Evolutionary conservation across 306 rosid genomes (phyloP), one percentile per base, ranked within the genome.

Genomic region (Albizia julibrissin): DNA sequence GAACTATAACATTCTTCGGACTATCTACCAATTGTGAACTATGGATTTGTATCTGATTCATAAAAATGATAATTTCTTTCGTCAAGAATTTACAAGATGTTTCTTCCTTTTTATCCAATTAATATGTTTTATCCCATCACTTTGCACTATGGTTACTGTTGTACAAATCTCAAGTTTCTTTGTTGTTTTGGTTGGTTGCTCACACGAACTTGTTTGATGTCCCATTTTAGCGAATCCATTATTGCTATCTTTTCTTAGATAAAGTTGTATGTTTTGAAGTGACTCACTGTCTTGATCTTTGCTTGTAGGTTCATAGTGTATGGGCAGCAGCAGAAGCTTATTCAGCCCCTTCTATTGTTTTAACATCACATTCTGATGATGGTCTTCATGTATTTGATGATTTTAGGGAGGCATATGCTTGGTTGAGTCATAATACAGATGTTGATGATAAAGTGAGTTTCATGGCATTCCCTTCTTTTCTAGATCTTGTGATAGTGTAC

Each of bases 301-400:
- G 84, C 86, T 74, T 83, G 78, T 86, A 95, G 99, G 92, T 95
- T 83, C 99, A 95, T 81, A 88, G 96, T 24, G 99, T 95, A 65
- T 95, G 99, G 99, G 99, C 99, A 24, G 99, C 99, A 71, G 99
- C 99, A 72, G 99, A 95, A 86, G 99, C 99, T 82, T 95, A 95
- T 89, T 95, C 99, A 42, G 99, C 99, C 52, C 99, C 99, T 50
- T 95, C 99, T 83, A 95, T 93, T 79, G 99, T 95, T 86, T 91
- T 95, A 70, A 95, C 99, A 64, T 91, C 99, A 80, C 80, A 87
- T 79, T 81, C 98, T 34, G 83, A 85, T 47, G 97, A 92, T 79
- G 99, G 99, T 73, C 96, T 95, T 79, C 99, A 95, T 86, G 99
- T 95, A 79, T 95, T 95, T 88, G 99, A 95, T 81, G 99, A 95